phyloP scores from a whole-genome alignment of 306 rosid genomes.

The Inga oerstediana region DNA sequence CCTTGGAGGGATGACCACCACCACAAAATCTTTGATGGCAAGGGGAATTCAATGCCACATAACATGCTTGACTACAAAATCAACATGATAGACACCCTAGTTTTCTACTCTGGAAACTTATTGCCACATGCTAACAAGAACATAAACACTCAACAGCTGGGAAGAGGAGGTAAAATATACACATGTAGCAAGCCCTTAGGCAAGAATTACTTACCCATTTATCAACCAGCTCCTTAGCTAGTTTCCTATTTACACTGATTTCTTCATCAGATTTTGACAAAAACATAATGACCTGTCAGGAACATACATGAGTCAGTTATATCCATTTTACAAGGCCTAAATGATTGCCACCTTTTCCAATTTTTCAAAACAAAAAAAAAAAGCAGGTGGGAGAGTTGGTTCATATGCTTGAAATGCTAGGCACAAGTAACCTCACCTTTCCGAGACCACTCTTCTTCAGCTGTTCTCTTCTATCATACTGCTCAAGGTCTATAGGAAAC shows the following conservation, averaged over 20 bases:
- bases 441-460: slow-evolving; percentile 85
- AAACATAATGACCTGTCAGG: slow-evolving; percentile 68
- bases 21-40: neutral
- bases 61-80: neutral
- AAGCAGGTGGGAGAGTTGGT: neutral
- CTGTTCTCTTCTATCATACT: slow-evolving; percentile 73
- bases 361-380: neutral
- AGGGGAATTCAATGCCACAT: neutral
- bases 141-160: neutral
- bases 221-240: slow-evolving; percentile 76
- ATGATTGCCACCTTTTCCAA: neutral
- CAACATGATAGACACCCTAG: neutral
- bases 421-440: slow-evolving; percentile 47
- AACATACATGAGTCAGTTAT: neutral
- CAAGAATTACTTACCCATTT: slow-evolving; percentile 58
- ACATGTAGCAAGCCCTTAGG: neutral
- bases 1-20: neutral
- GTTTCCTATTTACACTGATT: slow-evolving; percentile 66
- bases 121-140: neutral
- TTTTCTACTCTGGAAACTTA: neutral
- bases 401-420: neutral
- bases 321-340: neutral
- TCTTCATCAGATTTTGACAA: slow-evolving; percentile 77
- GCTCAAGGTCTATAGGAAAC: slow-evolving; percentile 75
- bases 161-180: neutral